A percentile compares a stretch with the other conserved stretches of the same genome.
Conservation (phyloP, 2,329 filamentous ascomycete genomes). For the Colletotrichum eremochloae region DNA sequence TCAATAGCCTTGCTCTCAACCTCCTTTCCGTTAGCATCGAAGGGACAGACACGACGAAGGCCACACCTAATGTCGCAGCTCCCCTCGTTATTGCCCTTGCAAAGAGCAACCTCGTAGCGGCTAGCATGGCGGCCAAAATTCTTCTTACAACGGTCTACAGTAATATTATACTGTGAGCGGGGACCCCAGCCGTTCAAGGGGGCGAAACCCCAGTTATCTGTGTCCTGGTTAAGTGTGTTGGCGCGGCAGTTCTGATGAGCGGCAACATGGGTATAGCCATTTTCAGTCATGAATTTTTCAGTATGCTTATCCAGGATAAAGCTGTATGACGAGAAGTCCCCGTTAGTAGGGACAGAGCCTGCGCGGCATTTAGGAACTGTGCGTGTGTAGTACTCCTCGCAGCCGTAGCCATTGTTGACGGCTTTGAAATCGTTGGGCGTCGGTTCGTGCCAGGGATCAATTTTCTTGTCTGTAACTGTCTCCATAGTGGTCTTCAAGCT, state of each 20-base stretch:
- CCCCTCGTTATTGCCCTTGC: constrained; percentile 22
- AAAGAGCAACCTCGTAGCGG: constrained; percentile 31
- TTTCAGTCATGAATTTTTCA: constrained; percentile 17
- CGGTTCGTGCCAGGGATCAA: constrained; percentile 10
- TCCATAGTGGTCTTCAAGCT: background rate
- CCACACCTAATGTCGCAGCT: constrained; percentile 29
- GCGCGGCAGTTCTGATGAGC: constrained; percentile 25
- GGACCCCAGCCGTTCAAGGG: constrained; percentile 28
- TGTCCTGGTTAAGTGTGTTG: background rate
- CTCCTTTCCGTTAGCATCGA: background rate
- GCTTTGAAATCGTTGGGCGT: constrained; percentile 16
- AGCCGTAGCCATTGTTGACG: constrained; percentile 25
- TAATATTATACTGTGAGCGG: constrained; percentile 9
- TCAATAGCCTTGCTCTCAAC: constrained; percentile 32
- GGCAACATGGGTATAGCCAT: constrained; percentile 21
- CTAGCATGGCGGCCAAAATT: constrained; percentile 23
- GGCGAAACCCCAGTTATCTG: constrained; percentile 27
- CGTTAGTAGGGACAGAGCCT: background rate
- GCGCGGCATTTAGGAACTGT: constrained; percentile 10
- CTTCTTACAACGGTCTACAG: constrained; percentile 25
- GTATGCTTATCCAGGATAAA: constrained; percentile 23
- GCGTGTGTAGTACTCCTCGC: constrained; percentile 15
- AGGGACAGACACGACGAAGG: constrained; percentile 20
- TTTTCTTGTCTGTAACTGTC: background rate
- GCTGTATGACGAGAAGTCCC: constrained; percentile 9